A percentile compares a stretch with the other conserved stretches of the same genome.
phyloP scores from a whole-genome alignment of 2,329 filamentous ascomycete genomes.

The Nigrospora osmanthi region DNA sequence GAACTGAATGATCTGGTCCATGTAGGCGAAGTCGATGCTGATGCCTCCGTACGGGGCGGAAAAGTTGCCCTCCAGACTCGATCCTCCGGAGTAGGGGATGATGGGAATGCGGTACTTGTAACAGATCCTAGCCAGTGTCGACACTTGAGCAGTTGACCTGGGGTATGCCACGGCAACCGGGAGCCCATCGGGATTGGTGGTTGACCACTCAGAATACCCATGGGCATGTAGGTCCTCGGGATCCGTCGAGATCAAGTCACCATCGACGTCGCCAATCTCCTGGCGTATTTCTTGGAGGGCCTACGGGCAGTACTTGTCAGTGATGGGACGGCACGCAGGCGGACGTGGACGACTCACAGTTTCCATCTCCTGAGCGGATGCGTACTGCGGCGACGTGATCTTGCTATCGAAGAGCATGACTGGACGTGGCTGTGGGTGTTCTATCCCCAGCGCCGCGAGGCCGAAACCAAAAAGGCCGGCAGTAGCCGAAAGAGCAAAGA shows the following conservation, averaged over 20 bases:
- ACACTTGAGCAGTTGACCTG: constrained; percentile 51
- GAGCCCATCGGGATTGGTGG: constrained; percentile 49
- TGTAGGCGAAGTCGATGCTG: constrained; percentile 81
- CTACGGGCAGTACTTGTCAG: constrained; percentile 21
- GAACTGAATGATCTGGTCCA: constrained; percentile 74
- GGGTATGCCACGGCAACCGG: constrained; percentile 60
- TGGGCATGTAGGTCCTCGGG: constrained; percentile 53
- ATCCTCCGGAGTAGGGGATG: constrained; percentile 79
- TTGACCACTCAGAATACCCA: constrained; percentile 63
- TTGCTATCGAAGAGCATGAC: constrained; percentile 20
- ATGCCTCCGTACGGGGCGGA: constrained; percentile 80
- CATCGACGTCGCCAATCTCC: constrained; percentile 24
- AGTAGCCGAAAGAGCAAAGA: constrained; percentile 17
- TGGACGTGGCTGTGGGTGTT: constrained; percentile 10
- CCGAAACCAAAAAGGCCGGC: constrained; percentile 21
- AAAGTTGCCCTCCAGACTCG: constrained; percentile 84
- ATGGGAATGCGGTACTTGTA: constrained; percentile 74
- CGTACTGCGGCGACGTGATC: constrained; percentile 30
- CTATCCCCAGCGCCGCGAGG: constrained; percentile 15
- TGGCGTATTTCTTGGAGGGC: constrained; percentile 46
- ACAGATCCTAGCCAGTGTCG: constrained; percentile 59
- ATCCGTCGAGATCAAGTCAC: constrained; percentile 54
- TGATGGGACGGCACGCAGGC: not conserved
- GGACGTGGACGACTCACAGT: constrained; percentile 24
- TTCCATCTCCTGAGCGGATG: constrained; percentile 40